Base-by-base conservation (phyloP, 768 basidiomycete genomes). In the Lactifluus echinatus region DNA sequence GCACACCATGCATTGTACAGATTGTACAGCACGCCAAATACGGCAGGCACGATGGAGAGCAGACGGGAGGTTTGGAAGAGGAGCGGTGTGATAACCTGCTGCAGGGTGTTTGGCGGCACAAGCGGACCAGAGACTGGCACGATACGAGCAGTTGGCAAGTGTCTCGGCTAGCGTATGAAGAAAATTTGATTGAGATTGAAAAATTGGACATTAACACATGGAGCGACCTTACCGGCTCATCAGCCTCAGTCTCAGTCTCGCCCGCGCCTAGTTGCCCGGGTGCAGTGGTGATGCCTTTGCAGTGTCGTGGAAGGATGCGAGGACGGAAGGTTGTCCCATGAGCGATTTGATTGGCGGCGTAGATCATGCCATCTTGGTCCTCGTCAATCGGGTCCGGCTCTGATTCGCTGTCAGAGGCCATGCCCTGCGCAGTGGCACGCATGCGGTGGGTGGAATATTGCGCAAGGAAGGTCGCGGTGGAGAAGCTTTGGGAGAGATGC, bases 231-330 rank as follows among this genome's bases (percentile, higher is more conserved):
- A 88, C 87, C 34, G 82, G 82, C 64, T 89, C 87, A 63, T 89
- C 87, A 12, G 79, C 75, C 66, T 89, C 87, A 0, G 87, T 88
- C 66, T 89, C 87, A 0, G 87, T 88, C 70, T 89, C 87, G 7
- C 85, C 85, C 26, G 84, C 85, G 59, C 86, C 82, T 39, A 72
- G 65, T 53, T 73, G 73, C 2, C 77, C 84, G 17, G 79, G 80
- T 0, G 79, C 74, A 0, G 86, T 88, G n/a, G 79, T 84, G 64
- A 88, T 87, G 56, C 56, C 52, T 53, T 63, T 63, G 23, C 56
- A 40, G 19, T 55, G 45, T 42, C 51, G 51, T 1, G 49, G 39
- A 39, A 57, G n/a, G 49, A 63, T 43, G 17, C 63, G 63, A 44
- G 63, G 44, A 29, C 63, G 60, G 17, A 63, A 50, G 51, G 24